Evolutionary conservation across 129 eudicot genomes (phyloP), one percentile per base, ranked within the genome.

Genomic region (Centrapalus pauciflorus): DNA sequence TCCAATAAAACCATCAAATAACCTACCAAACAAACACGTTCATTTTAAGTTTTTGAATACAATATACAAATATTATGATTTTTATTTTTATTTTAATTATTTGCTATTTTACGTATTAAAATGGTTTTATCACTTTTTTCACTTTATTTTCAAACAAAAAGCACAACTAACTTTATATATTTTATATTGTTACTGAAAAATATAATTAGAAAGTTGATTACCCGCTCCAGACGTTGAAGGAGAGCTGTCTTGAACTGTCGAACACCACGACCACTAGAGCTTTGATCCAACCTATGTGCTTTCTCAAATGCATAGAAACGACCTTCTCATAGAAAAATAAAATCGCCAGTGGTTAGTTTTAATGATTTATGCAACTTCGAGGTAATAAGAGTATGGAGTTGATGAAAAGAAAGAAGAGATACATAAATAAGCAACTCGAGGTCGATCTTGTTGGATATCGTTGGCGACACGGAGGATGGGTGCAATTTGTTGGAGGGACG

Each of bases 371-470:
- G 20, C 12, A 29, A 30, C 14, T 12, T 2, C 3, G 23, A 30
- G 14, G 5, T 13, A 29, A 60, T 17, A 21, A n/a, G n/a, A 60
- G 5, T 24, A 48, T 5, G 17, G 54, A 48, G 54, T 48, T 17
- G 46, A 38, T 14, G 12, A 24, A 1, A 43, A 7, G 45, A 41
- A 16, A 9, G 26, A 24, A 24, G 13, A 58, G 77, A 32, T 74
- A 85, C 92, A 85, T 14, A 85, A 83, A 55, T 85, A 85, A n/a
- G 93, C 85, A 8, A 85, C 85, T 55, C 93, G 93, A 46, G 93
- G 88, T 6, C 93, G 85, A 13, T 79, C 93, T 3, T 55, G 12
- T 13, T 82, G 79, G 46, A 85, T 82, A 75, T 85, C 93, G 7
- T 70, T 37, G n/a, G 93, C 93, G 8, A 85, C 93, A 3, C 93